Evolutionary conservation across 495 filamentous ascomycete species (phyloP), one percentile per base, ranked within the genome.

Genomic region (Talaromyces adpressus): DNA sequence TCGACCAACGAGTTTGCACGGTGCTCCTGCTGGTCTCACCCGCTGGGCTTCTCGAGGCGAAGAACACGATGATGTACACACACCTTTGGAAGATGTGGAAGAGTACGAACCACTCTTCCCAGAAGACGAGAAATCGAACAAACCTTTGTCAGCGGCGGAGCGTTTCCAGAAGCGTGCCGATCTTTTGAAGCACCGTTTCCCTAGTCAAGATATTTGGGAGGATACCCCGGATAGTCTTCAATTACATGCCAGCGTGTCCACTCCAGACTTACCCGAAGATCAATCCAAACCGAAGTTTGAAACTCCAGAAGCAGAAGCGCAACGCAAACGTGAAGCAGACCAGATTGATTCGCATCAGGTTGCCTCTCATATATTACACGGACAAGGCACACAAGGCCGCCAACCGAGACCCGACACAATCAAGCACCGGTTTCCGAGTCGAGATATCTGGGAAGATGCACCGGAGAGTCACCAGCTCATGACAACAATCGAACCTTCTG

Each of bases 41-140:
- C 77, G 84, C 58, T 83, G 75, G 59, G 74, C 74, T 29, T 83
- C 82, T 23, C 80, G 80, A 36, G 68, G 68, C 30, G 81, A 83
- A 5, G 77, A 84, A 30, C 72, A 75, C 45, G 82, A 88, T 47
- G 78, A 80, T 32, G 71, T 73, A 68, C 80, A 79, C 39, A 91
- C 89, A 0, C 91, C 92, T 14, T 77, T 98, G 7, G 91, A 97
- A 70, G 87, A 96, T 68, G 89, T 95, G 0, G 90, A 95, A 62
- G 93, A 97, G 70, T 97, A 97, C 70, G 94, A 97, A 71, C 95
- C 94, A 2, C 74, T 99, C 22, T 98, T 99, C 73, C 89, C 90
- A 3, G 93, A 98, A 30, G 90, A 93, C 36, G 85, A 91, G 12
- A 85, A 87, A 45, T 83, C 85, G 20, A 78, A 81, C 52, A 75